These are phyloP conservation scores for Acorus calamus DNA, from an alignment of 106 monocot species.

Conservation along the genomic window DNA sequence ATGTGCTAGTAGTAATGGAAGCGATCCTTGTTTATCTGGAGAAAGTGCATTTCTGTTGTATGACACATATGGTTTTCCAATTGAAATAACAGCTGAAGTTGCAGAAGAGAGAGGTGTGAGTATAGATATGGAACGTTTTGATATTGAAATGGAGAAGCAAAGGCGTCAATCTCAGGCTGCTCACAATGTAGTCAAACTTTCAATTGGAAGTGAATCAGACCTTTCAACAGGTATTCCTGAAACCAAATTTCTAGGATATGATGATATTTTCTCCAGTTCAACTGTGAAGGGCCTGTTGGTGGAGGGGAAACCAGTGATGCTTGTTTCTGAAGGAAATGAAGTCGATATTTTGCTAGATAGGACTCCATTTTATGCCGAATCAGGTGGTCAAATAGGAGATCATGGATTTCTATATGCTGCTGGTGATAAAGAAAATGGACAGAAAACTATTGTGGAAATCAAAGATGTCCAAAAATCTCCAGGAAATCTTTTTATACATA, in stretches of 20 bases:
- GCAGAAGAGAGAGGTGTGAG: conserved; percentile 71
- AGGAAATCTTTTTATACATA: conserved; percentile 88
- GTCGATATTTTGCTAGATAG: conserved; percentile 79
- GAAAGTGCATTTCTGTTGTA: conserved; percentile 93
- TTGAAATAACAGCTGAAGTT: conserved; percentile 93
- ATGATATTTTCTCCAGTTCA: conserved; percentile 56
- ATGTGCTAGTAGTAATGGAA: conserved; percentile 24
- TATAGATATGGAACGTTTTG: conserved; percentile 72
- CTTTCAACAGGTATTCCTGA: conserved; percentile 45
- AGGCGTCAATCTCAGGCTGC: conserved; percentile 89
- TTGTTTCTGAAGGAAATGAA: conserved; percentile 70
- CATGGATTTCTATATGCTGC: conserved; percentile 63
- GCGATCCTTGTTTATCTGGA: conserved; percentile 58
- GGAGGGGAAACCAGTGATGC: conserved; percentile 56
- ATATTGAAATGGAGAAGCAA: conserved; percentile 92
- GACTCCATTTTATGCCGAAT: conserved; percentile 99
- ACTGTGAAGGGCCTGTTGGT: conserved; percentile 72
- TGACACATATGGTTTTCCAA: conserved; percentile 92
- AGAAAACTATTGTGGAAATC: conserved; percentile 55
- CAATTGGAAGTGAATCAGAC: conserved; percentile 58
- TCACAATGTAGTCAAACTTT: conserved; percentile 82
- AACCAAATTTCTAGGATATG: conserved; percentile 91
- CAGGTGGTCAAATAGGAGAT: conserved; percentile 95
- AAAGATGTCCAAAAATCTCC: conserved; percentile 83
- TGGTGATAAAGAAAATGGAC: conserved; percentile 21